Conservation (phyloP, 495 filamentous ascomycete species). For the Podospora australis region DNA sequence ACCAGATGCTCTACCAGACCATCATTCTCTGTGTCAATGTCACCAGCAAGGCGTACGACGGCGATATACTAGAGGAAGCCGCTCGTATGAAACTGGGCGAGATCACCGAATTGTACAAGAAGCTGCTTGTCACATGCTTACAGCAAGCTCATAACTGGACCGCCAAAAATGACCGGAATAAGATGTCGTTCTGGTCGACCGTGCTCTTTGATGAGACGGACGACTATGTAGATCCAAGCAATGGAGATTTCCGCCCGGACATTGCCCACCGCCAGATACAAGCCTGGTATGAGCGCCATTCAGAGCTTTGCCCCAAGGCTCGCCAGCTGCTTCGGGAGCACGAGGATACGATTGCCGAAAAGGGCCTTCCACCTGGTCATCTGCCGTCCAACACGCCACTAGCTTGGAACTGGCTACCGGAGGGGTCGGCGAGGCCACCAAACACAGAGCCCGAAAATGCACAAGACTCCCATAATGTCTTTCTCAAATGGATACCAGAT, state of each 20-base stretch:
- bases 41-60: slow-evolving; percentile 83
- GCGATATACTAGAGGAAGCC: slow-evolving; percentile 67
- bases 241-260: slow-evolving; percentile 37
- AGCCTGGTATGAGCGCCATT: slow-evolving; percentile 50
- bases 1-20: slow-evolving; percentile 74
- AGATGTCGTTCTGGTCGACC: slow-evolving; percentile 84
- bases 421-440: slow-evolving; percentile 22
- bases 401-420: slow-evolving; percentile 38
- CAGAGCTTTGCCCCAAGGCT: slow-evolving; percentile 37
- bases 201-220: slow-evolving; percentile 67
- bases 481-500: slow-evolving; percentile 37
- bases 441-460: slow-evolving; percentile 27
- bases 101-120: slow-evolving; percentile 65
- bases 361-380: slow-evolving; percentile 26
- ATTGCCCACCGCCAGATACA: slow-evolving; percentile 36
- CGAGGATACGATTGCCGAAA: slow-evolving; percentile 22
- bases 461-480: slow-evolving; percentile 26
- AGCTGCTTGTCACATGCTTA: slow-evolving; percentile 77
- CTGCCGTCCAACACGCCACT: slow-evolving; percentile 31
- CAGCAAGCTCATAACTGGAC: slow-evolving; percentile 91
- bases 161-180: slow-evolving; percentile 83
- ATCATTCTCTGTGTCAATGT: slow-evolving; percentile 82
- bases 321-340: slow-evolving; percentile 34
- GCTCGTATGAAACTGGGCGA: slow-evolving; percentile 43
- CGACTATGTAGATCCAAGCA: slow-evolving; percentile 40